Evolutionary conservation across 805 yeast genomes (phyloP).

Genomic region (Wickerhamiella azymoides): DNA sequence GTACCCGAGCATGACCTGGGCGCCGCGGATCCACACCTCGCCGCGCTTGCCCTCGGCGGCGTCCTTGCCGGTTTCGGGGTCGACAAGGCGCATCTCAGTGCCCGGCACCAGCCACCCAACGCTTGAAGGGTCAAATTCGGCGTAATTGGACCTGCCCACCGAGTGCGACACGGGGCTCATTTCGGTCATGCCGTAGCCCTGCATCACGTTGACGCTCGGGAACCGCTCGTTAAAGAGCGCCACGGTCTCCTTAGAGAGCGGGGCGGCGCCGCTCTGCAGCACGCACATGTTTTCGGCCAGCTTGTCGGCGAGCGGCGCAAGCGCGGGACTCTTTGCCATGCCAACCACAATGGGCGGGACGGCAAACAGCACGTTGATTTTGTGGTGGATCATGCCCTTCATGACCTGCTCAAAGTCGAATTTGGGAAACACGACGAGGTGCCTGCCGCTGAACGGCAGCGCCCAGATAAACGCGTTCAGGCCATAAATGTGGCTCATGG

Average conservation of each 20-base stretch:
- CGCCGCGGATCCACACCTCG: slow-evolving; percentile 44
- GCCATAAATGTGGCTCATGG: slow-evolving; percentile 26
- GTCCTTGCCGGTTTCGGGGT: slow-evolving; percentile 30
- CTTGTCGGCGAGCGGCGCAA: slow-evolving; percentile 30
- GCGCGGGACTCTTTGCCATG: slow-evolving; percentile 34
- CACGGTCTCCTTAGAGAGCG: slow-evolving; percentile 24
- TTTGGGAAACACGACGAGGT: slow-evolving; percentile 20
- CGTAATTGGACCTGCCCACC: slow-evolving; percentile 25
- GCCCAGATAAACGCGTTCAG: slow-evolving; percentile 21
- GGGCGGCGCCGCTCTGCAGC: slow-evolving; percentile 31
- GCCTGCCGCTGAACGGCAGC: slow-evolving; percentile 15
- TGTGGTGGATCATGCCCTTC: slow-evolving; percentile 19
- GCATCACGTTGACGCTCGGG: slow-evolving; percentile 13
- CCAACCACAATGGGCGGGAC: slow-evolving; percentile 31
- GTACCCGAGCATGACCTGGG: slow-evolving; percentile 40
- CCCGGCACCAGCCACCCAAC: slow-evolving; percentile 33
- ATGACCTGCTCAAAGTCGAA: slow-evolving; percentile 26
- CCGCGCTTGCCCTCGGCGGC: slow-evolving; percentile 38
- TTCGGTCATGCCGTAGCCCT: slow-evolving; percentile 42
- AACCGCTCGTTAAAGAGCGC: slow-evolving; percentile 9
- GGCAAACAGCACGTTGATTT: slow-evolving; percentile 29
- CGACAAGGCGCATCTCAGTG: slow-evolving; percentile 36
- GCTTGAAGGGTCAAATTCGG: slow-evolving; percentile 33
- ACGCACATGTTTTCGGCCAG: slow-evolving; percentile 30
- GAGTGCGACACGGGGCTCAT: slow-evolving; percentile 41